Percentiles rank a stretch among this genome's conserved stretches.
phyloP scores from a whole-genome alignment of 129 eudicot genomes.

The Logfia minima region DNA sequence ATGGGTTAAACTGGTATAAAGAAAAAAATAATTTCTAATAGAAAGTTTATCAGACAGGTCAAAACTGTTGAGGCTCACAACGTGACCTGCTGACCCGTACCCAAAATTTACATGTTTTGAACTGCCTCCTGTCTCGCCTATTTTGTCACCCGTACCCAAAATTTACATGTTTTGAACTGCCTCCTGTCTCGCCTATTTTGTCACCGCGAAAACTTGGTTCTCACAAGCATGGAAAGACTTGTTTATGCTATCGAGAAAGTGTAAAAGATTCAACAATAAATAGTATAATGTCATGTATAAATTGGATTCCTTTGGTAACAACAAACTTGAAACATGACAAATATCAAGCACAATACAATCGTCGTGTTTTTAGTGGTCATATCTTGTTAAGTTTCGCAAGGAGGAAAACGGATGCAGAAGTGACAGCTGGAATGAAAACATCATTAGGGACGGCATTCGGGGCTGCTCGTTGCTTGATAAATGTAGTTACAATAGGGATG shows the following conservation, averaged over 20 bases:
- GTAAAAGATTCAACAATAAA: not conserved
- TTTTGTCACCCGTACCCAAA: not conserved
- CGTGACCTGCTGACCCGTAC: not conserved
- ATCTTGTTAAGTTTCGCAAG: slow-evolving; percentile 68
- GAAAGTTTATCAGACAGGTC: not conserved
- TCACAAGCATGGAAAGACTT: not conserved
- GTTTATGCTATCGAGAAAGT: not conserved
- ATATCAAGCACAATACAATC: not conserved
- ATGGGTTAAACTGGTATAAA: not conserved
- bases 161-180: not conserved
- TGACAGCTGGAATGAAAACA: slow-evolving; percentile 67
- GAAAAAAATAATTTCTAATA: not conserved
- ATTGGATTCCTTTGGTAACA: not conserved
- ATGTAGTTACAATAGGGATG: slow-evolving; percentile 59
- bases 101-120: not conserved
- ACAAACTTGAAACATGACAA: not conserved
- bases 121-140: too few relatives aligned
- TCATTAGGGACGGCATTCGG: slow-evolving; percentile 67
- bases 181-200: not conserved
- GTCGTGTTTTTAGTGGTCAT: slow-evolving; percentile 26
- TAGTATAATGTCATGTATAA: not conserved
- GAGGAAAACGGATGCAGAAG: slow-evolving; percentile 75
- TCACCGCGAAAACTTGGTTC: not conserved
- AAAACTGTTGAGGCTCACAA: not conserved
- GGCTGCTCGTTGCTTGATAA: slow-evolving; percentile 55